Evolutionary conservation across 1,284 basidiomycete species (phyloP).

Genomic region (Pseudozyma tsukubaensis): DNA sequence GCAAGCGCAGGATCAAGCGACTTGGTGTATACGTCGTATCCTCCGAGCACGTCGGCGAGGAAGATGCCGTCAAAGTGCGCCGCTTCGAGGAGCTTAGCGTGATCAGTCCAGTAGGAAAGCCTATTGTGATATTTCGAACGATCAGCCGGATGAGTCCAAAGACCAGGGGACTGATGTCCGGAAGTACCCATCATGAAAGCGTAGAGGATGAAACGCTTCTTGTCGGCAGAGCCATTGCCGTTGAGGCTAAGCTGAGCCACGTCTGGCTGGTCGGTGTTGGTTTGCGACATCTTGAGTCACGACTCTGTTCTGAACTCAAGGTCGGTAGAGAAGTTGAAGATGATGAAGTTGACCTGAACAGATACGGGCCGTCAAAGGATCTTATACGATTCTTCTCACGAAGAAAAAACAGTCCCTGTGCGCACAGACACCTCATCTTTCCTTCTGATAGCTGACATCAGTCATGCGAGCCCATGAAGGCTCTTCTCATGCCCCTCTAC

Average conservation of each 20-base stretch:
- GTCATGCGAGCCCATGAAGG: too few relatives aligned
- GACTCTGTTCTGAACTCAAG: constrained; percentile 13
- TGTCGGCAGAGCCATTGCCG: not conserved
- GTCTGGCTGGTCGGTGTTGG: constrained; percentile 5
- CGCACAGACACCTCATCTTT: too few relatives aligned
- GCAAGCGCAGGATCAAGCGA: constrained; percentile 56
- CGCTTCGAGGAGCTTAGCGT: constrained; percentile 59
- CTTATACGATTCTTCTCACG: too few relatives aligned
- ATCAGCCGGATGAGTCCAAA: constrained; percentile 57
- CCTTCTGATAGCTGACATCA: too few relatives aligned
- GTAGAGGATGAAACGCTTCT: constrained; percentile 46
- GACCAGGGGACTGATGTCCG: constrained; percentile 61
- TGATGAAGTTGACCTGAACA: too few relatives aligned
- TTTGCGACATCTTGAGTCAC: constrained; percentile 20
- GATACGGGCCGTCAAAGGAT: too few relatives aligned
- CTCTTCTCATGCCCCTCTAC: too few relatives aligned
- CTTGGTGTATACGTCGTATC: constrained; percentile 61
- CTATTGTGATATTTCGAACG: constrained; percentile 56
- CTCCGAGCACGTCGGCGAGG: constrained; percentile 64
- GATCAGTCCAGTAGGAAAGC: constrained; percentile 61
- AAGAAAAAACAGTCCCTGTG: too few relatives aligned
- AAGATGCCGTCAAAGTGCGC: constrained; percentile 63
- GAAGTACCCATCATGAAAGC: constrained; percentile 62
- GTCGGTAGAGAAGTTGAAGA: too few relatives aligned
- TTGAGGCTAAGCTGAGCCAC: constrained; percentile 15